Evolutionary conservation across 2,329 filamentous ascomycete species (phyloP), one percentile per base, ranked within the genome.

Genomic region (Ophiocordyceps camponoti-floridani): DNA sequence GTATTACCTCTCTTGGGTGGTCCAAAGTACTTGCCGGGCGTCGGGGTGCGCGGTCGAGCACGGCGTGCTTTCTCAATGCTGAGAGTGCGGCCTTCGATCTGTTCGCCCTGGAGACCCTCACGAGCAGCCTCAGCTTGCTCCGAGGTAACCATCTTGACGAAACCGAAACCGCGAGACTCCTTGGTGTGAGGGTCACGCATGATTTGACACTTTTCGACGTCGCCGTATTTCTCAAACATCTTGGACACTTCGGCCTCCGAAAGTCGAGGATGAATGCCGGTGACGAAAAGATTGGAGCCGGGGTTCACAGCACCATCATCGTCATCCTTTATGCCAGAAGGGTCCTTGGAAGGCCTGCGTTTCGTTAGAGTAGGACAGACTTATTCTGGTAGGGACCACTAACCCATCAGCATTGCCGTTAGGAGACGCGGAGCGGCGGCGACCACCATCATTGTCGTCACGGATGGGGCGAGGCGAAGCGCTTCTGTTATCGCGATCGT

Each of bases 61-160:
- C 91, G 87, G 57, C 91, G 87, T 57, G 91, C 91, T 75, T 96
- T 98, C 73, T 98, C 91, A 53, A 98, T 96, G 74, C 88, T 95
- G 57, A 98, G 69, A 49, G 88, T 95, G 55, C 91, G 84, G 49
- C 91, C 91, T 60, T 98, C 89, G 52, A 95, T 87, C 53, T 86
- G 77, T 64, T 96, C 89, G 58, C 89, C 89, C 64, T 96, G 89
- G 30, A 98, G 75, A 45, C 84, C 89, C 58, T 96, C 91, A 70
- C 91, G 94, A 54, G 91, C 91, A 53, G 91, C 88, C 64, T 98
- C 91, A 51, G 91, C 91, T 65, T 94, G 84, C 46, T 96, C 89
- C 43, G 85, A 77, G 47, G 86, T 93, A 48, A 87, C 79, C 89
- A 98, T 96, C 72, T 98, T 96, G 62, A 98, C 91, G 69, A 98